Evolutionary conservation across 1,139 yeast genomes (phyloP).

Genomic region (Suzukiozyma palmioleophila): DNA sequence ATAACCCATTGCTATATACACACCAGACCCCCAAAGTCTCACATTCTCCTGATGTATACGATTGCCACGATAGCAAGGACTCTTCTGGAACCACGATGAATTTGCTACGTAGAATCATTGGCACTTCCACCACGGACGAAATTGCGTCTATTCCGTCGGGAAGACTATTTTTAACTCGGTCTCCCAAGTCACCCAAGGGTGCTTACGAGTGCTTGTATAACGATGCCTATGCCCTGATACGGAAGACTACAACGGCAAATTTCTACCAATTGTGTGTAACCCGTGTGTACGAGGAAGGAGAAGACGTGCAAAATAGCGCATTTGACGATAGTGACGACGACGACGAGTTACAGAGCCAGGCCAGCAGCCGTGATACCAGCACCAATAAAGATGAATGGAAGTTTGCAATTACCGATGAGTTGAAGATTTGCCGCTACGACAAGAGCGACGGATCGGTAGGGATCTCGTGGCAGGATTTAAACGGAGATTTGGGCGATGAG

Average conservation of each 20-base stretch:
- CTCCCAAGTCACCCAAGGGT: constrained; percentile 80
- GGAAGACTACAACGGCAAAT: constrained; percentile 62
- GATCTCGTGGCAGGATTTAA: constrained; percentile 76
- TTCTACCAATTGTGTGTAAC: constrained; percentile 70
- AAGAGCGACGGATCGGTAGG: constrained; percentile 35
- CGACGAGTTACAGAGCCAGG: constrained; percentile 45
- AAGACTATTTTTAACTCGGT: constrained; percentile 66
- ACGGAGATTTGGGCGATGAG: constrained; percentile 82
- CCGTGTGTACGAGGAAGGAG: constrained; percentile 67
- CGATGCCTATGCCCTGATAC: constrained; percentile 72
- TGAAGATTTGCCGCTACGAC: constrained; percentile 43
- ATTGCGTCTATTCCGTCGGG: constrained; percentile 76
- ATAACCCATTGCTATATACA: no score
- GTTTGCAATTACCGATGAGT: constrained; percentile 61
- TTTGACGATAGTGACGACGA: constrained; percentile 56
- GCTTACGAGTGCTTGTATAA: constrained; percentile 78
- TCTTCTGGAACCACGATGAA: constrained; percentile 50
- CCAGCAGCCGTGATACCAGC: constrained; percentile 22
- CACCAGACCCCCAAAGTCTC: no score
- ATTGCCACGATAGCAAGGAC: not conserved
- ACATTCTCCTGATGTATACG: no score
- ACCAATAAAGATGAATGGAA: constrained; percentile 54
- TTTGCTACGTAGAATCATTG: constrained; percentile 67
- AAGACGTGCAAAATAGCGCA: constrained; percentile 33
- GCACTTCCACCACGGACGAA: constrained; percentile 60